Percentiles rank a stretch among this genome's conserved stretches.
Evolutionary conservation across 202 grass and related monocot genomes (phyloP).

Genomic region (Alloteropsis angusta): DNA sequence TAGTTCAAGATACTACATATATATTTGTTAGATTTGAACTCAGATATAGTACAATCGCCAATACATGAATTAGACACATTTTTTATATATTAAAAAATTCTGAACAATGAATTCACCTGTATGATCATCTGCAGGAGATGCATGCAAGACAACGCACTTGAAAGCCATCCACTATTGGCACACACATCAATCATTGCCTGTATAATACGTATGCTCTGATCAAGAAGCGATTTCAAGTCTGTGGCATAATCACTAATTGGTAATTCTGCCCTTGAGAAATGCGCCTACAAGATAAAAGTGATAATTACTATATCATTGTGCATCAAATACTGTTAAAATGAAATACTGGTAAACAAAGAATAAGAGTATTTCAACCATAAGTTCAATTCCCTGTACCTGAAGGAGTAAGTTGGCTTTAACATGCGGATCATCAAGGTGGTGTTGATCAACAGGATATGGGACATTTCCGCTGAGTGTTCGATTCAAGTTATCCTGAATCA

Average conservation of each 20-base stretch:
- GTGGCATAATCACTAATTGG: constrained; percentile 83
- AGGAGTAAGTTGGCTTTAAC: constrained; percentile 98
- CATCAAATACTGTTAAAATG: constrained; percentile 4
- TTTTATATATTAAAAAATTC: constrained; percentile 9
- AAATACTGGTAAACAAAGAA: not conserved
- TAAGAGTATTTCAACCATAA: not conserved
- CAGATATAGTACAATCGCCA: constrained; percentile 1
- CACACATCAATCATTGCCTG: constrained; percentile 97
- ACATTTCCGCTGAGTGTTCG: constrained; percentile 68
- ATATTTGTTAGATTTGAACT: not conserved
- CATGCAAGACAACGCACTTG: constrained; percentile 88
- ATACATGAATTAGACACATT: not conserved
- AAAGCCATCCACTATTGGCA: constrained; percentile 97
- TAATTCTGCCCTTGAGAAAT: constrained; percentile 83
- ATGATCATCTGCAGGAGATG: constrained; percentile 97
- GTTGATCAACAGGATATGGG: constrained; percentile 62
- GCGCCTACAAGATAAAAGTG: constrained; percentile 46
- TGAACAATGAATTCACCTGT: constrained; percentile 56
- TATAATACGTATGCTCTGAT: constrained; percentile 97
- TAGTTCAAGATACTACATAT: not conserved
- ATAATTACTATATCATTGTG: constrained; percentile 3
- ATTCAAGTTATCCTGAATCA: constrained; percentile 81
- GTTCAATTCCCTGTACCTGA: constrained; percentile 48
- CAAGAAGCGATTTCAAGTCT: constrained; percentile 96
- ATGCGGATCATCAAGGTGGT: constrained; percentile 87